Evolutionary conservation across 371 early-diverging fungal genomes (phyloP).

Genomic region (Mortierella sp.): DNA sequence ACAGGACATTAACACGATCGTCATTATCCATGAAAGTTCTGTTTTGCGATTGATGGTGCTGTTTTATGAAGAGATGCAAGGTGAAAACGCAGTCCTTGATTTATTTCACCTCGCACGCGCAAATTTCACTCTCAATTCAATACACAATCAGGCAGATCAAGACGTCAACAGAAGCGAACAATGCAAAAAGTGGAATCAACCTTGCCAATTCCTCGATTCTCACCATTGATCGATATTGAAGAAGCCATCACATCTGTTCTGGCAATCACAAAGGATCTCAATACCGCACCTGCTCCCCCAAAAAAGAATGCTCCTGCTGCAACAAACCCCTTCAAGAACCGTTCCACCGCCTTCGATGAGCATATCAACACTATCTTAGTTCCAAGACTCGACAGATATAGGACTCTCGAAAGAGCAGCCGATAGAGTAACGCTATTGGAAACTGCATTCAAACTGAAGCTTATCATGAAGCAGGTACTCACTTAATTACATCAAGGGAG

Average conservation of each 20-base stretch:
- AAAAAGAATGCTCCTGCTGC: not conserved
- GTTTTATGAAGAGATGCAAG: not conserved
- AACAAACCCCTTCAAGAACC: slow-evolving; percentile 16
- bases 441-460: slow-evolving; percentile 45
- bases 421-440: slow-evolving; percentile 32
- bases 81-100: not conserved
- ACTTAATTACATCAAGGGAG: not conserved
- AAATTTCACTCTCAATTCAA: not conserved
- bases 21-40: not conserved
- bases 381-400: slow-evolving; percentile 24
- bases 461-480: slow-evolving; percentile 43
- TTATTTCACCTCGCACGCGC: not conserved
- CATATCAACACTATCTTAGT: slow-evolving; percentile 22
- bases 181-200: not conserved
- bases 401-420: slow-evolving; percentile 19
- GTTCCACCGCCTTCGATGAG: slow-evolving; percentile 16
- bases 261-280: slow-evolving; percentile 1
- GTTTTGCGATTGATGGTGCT: not conserved
- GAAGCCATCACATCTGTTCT: slow-evolving; percentile 31
- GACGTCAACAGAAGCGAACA: not conserved
- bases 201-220: slow-evolving; percentile 25
- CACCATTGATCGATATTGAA: slow-evolving; percentile 31
- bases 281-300: not conserved
- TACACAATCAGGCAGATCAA: not conserved
- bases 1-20: not conserved